Conservation (phyloP, 495 filamentous ascomycete genomes). For the Hamigera avellanea region DNA sequence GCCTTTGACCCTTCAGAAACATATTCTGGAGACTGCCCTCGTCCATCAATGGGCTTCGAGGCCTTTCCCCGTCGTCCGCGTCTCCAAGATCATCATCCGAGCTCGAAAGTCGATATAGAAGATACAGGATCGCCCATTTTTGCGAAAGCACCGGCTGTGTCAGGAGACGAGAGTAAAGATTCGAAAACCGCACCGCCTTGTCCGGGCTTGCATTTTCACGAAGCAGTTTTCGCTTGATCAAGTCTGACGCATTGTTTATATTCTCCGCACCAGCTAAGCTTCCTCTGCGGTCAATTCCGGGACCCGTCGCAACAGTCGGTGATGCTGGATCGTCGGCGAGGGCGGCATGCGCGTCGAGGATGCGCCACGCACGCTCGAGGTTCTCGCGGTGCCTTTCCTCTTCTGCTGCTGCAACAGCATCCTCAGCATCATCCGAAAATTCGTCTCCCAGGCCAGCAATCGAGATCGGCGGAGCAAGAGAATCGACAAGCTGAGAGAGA, state of each 20-base stretch:
- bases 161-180: slow-evolving; percentile 76
- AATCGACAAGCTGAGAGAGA: slow-evolving; percentile 42
- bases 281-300: slow-evolving; percentile 17
- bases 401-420: slow-evolving; percentile 30
- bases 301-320: slow-evolving; percentile 10
- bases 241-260: slow-evolving; percentile 80
- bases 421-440: slow-evolving; percentile 30
- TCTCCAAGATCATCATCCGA: slow-evolving; percentile 25
- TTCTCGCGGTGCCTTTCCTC: slow-evolving; percentile 29
- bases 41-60: slow-evolving; percentile 29
- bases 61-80: slow-evolving; percentile 17
- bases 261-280: slow-evolving; percentile 33
- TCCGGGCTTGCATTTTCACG: slow-evolving; percentile 63
- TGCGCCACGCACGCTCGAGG: slow-evolving; percentile 35
- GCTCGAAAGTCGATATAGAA: slow-evolving; percentile 72
- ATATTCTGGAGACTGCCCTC: slow-evolving; percentile 26
- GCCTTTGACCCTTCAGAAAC: slow-evolving; percentile 17
- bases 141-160: slow-evolving; percentile 83
- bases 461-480: slow-evolving; percentile 30
- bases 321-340: slow-evolving; percentile 19
- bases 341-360: slow-evolving; percentile 20
- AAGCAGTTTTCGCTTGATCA: slow-evolving; percentile 81
- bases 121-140: slow-evolving; percentile 92
- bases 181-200: slow-evolving; percentile 77
- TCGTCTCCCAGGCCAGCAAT: slow-evolving; percentile 21